phyloP scores from a whole-genome alignment of 306 rosid genomes.

The Erythrophleum fordii region DNA sequence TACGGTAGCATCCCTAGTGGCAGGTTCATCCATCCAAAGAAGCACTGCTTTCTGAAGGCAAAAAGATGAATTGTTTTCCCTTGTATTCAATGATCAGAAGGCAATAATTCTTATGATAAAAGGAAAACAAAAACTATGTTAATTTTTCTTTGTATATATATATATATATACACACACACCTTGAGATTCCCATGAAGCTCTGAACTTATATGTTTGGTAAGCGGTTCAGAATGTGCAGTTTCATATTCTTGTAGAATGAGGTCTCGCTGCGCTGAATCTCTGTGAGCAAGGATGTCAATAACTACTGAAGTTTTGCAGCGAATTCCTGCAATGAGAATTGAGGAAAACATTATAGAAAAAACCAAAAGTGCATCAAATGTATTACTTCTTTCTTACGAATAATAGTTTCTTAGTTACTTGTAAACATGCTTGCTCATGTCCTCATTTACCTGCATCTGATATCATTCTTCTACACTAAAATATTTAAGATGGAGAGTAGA shows the following conservation, averaged over 20 bases:
- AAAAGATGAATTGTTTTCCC: neutral
- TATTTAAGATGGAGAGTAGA: neutral
- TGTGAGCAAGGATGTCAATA: slow-evolving; percentile 68
- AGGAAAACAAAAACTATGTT: neutral
- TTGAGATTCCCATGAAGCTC: slow-evolving; percentile 68
- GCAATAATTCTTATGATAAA: neutral
- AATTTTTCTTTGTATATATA: neutral
- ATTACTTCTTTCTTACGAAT: too few species aligned
- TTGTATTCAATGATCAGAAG: neutral
- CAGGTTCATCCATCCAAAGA: slow-evolving; percentile 81
- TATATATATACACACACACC: slow-evolving; percentile 42
- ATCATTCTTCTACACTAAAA: neutral
- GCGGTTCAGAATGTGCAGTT: slow-evolving; percentile 54
- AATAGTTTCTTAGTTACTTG: neutral
- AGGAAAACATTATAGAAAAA: neutral
- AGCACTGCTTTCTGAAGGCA: slow-evolving; percentile 60
- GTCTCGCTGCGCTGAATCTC: slow-evolving; percentile 63
- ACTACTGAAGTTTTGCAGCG: slow-evolving; percentile 68
- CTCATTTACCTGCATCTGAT: neutral
- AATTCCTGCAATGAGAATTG: slow-evolving; percentile 49
- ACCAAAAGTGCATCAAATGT: neutral
- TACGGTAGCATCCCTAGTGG: slow-evolving; percentile 59
- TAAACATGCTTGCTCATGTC: neutral
- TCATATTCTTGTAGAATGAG: slow-evolving; percentile 74
- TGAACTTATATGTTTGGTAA: slow-evolving; percentile 58